Evolutionary conservation across 371 early-diverging fungal species (phyloP).

Genomic region (Haplosporangium sp.): DNA sequence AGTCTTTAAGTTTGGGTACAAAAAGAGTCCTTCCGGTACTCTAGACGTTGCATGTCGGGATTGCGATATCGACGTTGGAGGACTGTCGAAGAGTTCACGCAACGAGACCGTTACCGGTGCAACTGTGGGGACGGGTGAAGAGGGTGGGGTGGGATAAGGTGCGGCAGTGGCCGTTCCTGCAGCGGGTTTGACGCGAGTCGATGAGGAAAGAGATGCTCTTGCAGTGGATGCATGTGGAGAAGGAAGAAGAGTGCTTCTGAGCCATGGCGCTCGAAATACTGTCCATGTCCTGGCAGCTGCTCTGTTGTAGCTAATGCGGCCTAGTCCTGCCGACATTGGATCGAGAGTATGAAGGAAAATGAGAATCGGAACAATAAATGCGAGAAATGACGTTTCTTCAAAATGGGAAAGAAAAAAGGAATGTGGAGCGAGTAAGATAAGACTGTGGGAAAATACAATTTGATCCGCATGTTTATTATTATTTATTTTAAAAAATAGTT

Average conservation of each 20-base stretch:
- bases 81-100: slow-evolving; percentile 47
- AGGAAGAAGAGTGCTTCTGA: not conserved
- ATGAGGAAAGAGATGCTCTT: slow-evolving; percentile 2
- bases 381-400: not conserved
- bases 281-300: slow-evolving; percentile 20
- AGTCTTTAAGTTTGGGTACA: slow-evolving; percentile 38
- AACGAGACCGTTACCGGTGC: slow-evolving; percentile 14
- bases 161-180: slow-evolving; percentile 10
- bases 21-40: slow-evolving; percentile 36
- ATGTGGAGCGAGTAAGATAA: not conserved
- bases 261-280: not conserved
- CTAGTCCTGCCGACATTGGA: slow-evolving; percentile 34
- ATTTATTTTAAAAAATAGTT: too few relatives aligned
- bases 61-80: slow-evolving; percentile 18
- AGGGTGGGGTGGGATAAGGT: slow-evolving; percentile 7
- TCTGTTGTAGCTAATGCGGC: slow-evolving; percentile 20
- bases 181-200: slow-evolving; percentile 4
- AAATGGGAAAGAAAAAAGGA: not conserved
- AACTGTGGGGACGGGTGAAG: slow-evolving; percentile 5
- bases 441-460: slow-evolving; percentile 1
- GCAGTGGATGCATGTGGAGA: not conserved
- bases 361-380: slow-evolving; percentile 1
- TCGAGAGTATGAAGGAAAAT: not conserved
- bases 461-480: too few relatives aligned
- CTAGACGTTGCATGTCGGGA: slow-evolving; percentile 20